These are phyloP conservation scores for Ceratobasidium sp. DNA, from an alignment of 1,284 basidiomycete species.

Conservation along the genomic window DNA sequence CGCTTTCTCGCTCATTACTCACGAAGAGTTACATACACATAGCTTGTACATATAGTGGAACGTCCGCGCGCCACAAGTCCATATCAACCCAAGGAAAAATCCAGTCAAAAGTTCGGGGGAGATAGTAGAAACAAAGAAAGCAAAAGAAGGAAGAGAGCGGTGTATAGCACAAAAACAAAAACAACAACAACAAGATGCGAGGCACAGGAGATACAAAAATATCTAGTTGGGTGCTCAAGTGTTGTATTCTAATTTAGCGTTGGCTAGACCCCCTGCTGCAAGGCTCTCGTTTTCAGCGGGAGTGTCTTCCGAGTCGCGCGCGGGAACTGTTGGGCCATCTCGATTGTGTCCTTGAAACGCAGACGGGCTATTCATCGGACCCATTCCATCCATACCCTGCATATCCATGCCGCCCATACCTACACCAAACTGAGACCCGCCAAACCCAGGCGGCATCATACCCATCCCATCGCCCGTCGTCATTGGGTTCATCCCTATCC, in stretches of 20 bases:
- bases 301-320: neutral
- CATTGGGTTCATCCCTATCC: conserved; percentile 38
- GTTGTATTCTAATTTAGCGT: neutral
- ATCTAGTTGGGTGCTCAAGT: too few species aligned
- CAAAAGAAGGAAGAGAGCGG: too few species aligned
- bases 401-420: conserved; percentile 39
- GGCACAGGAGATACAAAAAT: too few species aligned
- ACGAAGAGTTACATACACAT: too few species aligned
- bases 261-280: neutral
- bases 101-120: too few species aligned
- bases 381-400: conserved; percentile 36
- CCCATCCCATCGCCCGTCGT: neutral
- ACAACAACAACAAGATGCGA: too few species aligned
- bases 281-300: neutral
- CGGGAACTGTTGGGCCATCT: neutral
- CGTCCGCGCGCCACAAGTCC: too few species aligned
- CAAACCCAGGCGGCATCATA: conserved; percentile 6
- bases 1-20: too few species aligned
- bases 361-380: conserved; percentile 17
- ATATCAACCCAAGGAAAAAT: too few species aligned
- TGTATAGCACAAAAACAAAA: too few species aligned
- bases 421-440: conserved; percentile 31
- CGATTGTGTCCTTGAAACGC: neutral
- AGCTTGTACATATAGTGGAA: too few species aligned
- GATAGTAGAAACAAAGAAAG: too few species aligned